Evolutionary conservation across 257 asterid species (phyloP).

Genomic region (Capsicum pubescens): DNA sequence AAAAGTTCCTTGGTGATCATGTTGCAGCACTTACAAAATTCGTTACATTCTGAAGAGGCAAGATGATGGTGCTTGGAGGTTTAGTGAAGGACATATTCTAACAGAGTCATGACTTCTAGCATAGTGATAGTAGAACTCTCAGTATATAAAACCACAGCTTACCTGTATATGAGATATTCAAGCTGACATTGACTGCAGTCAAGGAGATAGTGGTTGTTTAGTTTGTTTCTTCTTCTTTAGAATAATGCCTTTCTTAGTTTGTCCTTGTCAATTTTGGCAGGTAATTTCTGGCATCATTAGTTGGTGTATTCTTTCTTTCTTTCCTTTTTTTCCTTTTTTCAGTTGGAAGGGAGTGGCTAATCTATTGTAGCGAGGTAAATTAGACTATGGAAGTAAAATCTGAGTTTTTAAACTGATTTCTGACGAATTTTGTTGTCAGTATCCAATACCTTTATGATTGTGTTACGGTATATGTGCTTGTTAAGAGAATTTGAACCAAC

Average conservation of each 20-base stretch:
- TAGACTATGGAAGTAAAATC: not conserved
- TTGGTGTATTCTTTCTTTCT: slow-evolving; percentile 44
- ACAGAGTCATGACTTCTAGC: slow-evolving; percentile 50
- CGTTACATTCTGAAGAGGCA: slow-evolving; percentile 80
- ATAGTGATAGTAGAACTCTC: slow-evolving; percentile 22
- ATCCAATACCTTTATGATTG: not conserved
- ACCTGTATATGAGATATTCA: slow-evolving; percentile 43
- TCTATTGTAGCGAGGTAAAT: slow-evolving; percentile 16
- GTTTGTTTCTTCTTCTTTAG: slow-evolving; percentile 18
- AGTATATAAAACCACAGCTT: slow-evolving; percentile 32
- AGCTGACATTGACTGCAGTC: slow-evolving; percentile 35
- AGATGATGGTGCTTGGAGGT: slow-evolving; percentile 87
- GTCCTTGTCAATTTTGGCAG: slow-evolving; percentile 29
- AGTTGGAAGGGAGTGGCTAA: not conserved
- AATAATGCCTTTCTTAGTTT: not conserved
- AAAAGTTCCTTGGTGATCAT: slow-evolving; percentile 26
- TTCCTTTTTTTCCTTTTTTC: slow-evolving; percentile 25
- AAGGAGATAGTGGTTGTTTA: slow-evolving; percentile 30
- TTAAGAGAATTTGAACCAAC: not conserved
- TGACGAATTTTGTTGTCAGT: not conserved
- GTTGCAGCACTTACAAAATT: slow-evolving; percentile 87
- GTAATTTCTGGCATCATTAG: slow-evolving; percentile 42
- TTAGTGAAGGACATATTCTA: slow-evolving; percentile 70
- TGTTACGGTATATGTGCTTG: slow-evolving; percentile 15
- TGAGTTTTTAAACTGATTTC: not conserved